Conservation (phyloP, 2,329 filamentous ascomycete species). For the Fusarium sp. region DNA sequence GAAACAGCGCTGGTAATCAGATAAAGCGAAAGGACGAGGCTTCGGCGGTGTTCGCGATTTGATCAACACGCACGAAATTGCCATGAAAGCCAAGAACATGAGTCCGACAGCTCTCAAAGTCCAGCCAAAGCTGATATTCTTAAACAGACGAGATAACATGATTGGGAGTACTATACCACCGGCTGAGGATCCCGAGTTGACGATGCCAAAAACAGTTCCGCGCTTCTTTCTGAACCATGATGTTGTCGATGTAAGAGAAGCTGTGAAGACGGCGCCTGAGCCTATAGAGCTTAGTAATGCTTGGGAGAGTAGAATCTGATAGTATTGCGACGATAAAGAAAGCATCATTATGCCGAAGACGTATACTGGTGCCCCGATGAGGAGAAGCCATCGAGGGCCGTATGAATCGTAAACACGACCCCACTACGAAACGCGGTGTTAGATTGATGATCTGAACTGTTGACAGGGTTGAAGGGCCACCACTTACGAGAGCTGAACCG, state of each 20-base stretch:
- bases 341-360: neutral
- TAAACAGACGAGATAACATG: neutral
- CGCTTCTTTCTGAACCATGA: neutral
- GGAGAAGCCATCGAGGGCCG: neutral
- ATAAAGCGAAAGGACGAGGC: rapidly evolving
- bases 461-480: rapidly evolving
- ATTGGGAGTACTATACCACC: neutral
- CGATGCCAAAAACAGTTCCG: neutral
- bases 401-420: neutral
- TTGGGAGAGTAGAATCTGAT: neutral
- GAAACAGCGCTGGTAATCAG: rapidly evolving
- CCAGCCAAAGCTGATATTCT: neutral
- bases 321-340: neutral
- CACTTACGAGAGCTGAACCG: neutral
- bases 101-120: neutral
- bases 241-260: rapidly evolving
- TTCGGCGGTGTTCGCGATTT: rapidly evolving
- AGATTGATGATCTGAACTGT: rapidly evolving
- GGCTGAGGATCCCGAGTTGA: neutral
- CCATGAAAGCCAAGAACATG: neutral
- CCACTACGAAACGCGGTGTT: rapidly evolving
- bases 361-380: neutral
- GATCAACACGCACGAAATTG: neutral
- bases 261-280: neutral
- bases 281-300: neutral